Conservation (phyloP, 257 asterid genomes). For the Solanum clarkiae region DNA sequence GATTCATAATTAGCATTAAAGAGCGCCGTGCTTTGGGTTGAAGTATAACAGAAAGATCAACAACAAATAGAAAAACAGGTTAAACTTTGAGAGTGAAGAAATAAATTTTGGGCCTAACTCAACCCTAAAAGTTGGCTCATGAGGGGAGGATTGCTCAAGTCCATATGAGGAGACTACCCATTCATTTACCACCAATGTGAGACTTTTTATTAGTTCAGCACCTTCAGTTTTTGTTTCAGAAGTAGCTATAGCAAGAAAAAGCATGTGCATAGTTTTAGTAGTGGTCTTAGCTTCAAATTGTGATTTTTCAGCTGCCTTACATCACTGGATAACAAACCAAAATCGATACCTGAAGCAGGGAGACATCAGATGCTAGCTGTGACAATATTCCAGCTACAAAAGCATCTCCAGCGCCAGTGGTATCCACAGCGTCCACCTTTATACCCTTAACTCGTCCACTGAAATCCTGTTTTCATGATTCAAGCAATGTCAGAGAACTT, state of each 20-base stretch:
- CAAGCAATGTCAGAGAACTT: neutral
- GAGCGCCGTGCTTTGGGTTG: neutral
- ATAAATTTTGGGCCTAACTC: neutral
- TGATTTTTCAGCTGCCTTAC: neutral
- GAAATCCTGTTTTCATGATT: slow-evolving; percentile 45
- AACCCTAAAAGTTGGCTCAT: neutral
- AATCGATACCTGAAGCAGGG: slow-evolving; percentile 53
- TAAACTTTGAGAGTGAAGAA: neutral
- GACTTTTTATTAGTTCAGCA: neutral
- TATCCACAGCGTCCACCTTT: slow-evolving; percentile 73
- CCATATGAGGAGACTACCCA: neutral
- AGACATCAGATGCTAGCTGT: slow-evolving; percentile 63
- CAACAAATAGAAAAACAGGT: neutral
- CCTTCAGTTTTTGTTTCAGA: neutral
- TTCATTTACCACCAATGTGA: neutral
- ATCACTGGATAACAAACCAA: neutral
- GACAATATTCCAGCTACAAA: slow-evolving; percentile 92
- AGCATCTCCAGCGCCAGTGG: slow-evolving; percentile 99
- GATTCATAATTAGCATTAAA: neutral
- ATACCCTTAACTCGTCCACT: slow-evolving; percentile 84
- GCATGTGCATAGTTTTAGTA: neutral
- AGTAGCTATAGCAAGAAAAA: neutral
- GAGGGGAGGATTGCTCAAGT: neutral
- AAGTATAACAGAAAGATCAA: neutral
- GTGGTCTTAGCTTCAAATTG: neutral